Evolutionary conservation across 495 filamentous ascomycete genomes (phyloP).

Genomic region (Beverwykella pulmonaria): DNA sequence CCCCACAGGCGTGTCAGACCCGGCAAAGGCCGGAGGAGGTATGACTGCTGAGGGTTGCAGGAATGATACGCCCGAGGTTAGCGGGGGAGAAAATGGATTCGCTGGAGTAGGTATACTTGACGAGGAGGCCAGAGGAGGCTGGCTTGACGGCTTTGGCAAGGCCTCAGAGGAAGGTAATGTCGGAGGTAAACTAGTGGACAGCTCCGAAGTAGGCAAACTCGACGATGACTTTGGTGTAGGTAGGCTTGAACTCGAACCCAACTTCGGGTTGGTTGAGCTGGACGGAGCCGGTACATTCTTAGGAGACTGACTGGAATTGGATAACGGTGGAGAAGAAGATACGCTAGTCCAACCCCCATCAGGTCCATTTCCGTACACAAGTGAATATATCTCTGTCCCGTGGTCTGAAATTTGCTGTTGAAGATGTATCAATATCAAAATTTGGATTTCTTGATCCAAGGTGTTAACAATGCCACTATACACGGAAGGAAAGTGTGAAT

Average conservation of each 20-base stretch:
- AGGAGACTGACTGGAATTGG: too few relatives aligned
- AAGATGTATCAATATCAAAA: neutral
- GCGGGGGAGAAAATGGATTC: too few relatives aligned
- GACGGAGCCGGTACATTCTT: too few relatives aligned
- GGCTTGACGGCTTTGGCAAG: too few relatives aligned
- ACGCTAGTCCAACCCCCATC: neutral
- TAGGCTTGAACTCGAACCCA: too few relatives aligned
- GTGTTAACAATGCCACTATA: neutral
- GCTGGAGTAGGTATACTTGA: neutral
- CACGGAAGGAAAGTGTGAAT: neutral
- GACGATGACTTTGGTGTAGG: neutral
- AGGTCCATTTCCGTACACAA: neutral
- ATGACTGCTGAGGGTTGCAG: neutral
- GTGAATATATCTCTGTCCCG: neutral
- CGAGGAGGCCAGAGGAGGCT: neutral
- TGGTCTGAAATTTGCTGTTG: neutral
- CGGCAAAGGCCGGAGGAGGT: neutral
- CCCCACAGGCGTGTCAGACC: too few relatives aligned
- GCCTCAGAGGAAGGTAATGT: too few relatives aligned
- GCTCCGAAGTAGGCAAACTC: neutral
- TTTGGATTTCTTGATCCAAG: neutral
- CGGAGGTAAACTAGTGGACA: too few relatives aligned
- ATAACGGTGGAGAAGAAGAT: too few relatives aligned
- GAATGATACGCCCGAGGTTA: too few relatives aligned
- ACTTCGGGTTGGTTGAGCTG: too few relatives aligned